Evolutionary conservation across 2,329 filamentous ascomycete genomes (phyloP), one percentile per base, ranked within the genome.

Genomic region (Fusarium chlamydosporum): DNA sequence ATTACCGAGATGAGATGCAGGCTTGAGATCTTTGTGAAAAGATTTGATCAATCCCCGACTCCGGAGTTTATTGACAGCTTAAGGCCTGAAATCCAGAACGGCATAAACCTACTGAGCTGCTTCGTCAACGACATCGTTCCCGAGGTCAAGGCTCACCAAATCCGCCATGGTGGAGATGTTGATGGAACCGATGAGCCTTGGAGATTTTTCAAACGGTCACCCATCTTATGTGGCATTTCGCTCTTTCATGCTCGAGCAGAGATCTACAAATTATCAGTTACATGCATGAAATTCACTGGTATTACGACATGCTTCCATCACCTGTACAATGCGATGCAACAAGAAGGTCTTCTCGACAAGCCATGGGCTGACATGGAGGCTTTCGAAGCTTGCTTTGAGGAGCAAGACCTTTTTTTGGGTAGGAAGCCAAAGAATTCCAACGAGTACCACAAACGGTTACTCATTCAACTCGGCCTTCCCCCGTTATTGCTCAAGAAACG

Each of bases 361-460:
- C 10, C n/a, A 1, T 61, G 45, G 53, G 4, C 10, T 4, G 37
- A 51, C 6, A 58, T 51, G 53, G 33, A 58, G 4, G 10, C n/a
- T 3, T 51, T 45, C 6, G 8, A 61, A 45, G 27, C 31, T 2
- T 61, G 42, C 29, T 61, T 61, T 6, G 53, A 50, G 9, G 29
- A 13, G 6, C 23, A n/a, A 1, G 52, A 50, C 13, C 8, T 61
- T 1, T 57, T 61, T 20, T 12, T 43, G 8, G 16, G 18, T 0
- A n/a, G 13, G 2, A 58, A 58, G 7, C 43, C 53, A 9, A 8
- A 5, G 11, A 12, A 8, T 15, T 6, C 23, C 0, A 1, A 0
- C 2, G n/a, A 48, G 3, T 57, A 48, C 7, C 3, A 23, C 0
- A 48, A 12, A 7, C 57, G 31, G 3, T 9, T 60, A 5, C 3